Evolutionary conservation across 805 yeast genomes (phyloP), one percentile per base, ranked within the genome.

Genomic region (Nakazawaea ernobii): DNA sequence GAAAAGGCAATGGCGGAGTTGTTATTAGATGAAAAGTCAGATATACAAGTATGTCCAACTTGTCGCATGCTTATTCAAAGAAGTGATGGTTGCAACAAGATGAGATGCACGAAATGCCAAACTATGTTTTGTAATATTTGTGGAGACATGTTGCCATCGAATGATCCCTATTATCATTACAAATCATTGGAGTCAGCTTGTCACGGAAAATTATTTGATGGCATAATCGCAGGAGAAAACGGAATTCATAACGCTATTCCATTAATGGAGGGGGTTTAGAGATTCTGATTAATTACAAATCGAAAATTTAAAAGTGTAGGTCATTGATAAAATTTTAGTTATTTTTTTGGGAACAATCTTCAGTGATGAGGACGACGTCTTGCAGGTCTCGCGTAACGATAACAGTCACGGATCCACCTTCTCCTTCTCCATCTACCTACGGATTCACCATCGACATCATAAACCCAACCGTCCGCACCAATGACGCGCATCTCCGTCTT

Each of bases 51-150:
- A 45, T 82, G 86, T 52, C 86, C 87, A 0, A 59, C 60, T 4
- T 82, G 86, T 55, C 58, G 60, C 13, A 55, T 71, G 2, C 71
- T 71, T 6, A 72, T 79, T 6, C 78, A 79, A 49, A 70, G 78
- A 49, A 63, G 72, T 24, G 85, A 80, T 53, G 88, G 86, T 5
- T 82, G 86, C 58, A 81, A 80, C 55, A 79, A 77, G 55, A 79
- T 82, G 82, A 68, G 66, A 35, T 81, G 88, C 55, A 52, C 67
- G 0, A 61, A 70, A 6, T 82, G 87, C 51, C 52, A 54, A 4
- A 64, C 73, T 0, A 55, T 60, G 38, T 81, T 82, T 52, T 81
- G 87, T 56, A 76, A 74, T 50, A 39, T 79, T 8, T 82, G 87
- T 62, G 82, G 81, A 1, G 58, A 55, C 2, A 51, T 59, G 13